phyloP scores from a whole-genome alignment of 345 rosid species.

The Salix arbutifolia region DNA sequence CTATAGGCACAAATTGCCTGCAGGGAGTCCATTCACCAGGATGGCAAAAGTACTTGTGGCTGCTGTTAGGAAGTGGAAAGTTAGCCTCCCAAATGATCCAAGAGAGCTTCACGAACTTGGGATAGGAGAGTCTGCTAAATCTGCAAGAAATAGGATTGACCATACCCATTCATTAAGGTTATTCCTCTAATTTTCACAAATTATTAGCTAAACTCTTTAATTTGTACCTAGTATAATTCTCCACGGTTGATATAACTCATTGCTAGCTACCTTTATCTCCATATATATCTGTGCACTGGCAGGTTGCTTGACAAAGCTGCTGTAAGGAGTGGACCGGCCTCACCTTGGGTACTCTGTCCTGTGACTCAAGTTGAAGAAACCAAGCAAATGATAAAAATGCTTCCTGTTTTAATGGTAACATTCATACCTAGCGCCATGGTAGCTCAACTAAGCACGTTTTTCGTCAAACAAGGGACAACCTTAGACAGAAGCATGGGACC shows the following conservation, averaged over 20 bases:
- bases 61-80: slow-evolving; percentile 41
- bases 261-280: no score
- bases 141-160: slow-evolving; percentile 35
- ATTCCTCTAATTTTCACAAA: neutral
- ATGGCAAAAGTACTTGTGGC: slow-evolving; percentile 51
- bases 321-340: slow-evolving; percentile 25
- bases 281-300: neutral
- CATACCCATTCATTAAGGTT: slow-evolving; percentile 48
- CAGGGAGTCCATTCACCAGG: slow-evolving; percentile 47
- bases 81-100: slow-evolving; percentile 35
- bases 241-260: no score
- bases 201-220: no score
- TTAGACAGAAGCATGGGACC: slow-evolving; percentile 49
- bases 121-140: slow-evolving; percentile 29
- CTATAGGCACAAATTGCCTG: slow-evolving; percentile 48
- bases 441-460: slow-evolving; percentile 54
- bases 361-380: slow-evolving; percentile 69
- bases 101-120: slow-evolving; percentile 46
- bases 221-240: no score
- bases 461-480: slow-evolving; percentile 66
- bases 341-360: slow-evolving; percentile 52
- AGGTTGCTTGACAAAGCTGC: slow-evolving; percentile 69
- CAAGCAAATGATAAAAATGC: slow-evolving; percentile 62
- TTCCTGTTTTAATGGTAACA: slow-evolving; percentile 41
- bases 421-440: slow-evolving; percentile 50